Evolutionary conservation across 169 alveolate genomes (phyloP).

Genomic region (Cryptosporidium canis): DNA sequence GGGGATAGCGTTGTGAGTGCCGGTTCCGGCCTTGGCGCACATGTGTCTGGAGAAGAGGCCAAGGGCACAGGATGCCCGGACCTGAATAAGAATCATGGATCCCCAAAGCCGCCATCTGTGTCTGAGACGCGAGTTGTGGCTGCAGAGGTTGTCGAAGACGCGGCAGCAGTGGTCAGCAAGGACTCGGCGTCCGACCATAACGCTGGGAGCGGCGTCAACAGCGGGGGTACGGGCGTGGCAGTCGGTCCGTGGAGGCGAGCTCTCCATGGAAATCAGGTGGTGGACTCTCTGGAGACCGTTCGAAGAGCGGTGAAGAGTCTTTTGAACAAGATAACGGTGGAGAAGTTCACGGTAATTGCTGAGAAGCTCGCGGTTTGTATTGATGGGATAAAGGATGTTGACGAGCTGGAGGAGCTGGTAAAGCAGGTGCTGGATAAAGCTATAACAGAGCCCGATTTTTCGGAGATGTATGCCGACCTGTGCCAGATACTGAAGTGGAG

Average conservation of each 20-base stretch:
- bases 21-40: not conserved
- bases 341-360: slow-evolving; percentile 87
- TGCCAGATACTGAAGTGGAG: slow-evolving; percentile 87
- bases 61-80: no score
- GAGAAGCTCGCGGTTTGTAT: slow-evolving; percentile 87
- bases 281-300: slow-evolving; percentile 80
- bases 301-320: slow-evolving; percentile 84
- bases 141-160: not conserved
- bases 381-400: slow-evolving; percentile 79
- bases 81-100: no score
- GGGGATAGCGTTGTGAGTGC: not conserved
- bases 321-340: slow-evolving; percentile 89
- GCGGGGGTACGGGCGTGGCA: not conserved
- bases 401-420: slow-evolving; percentile 83
- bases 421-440: slow-evolving; percentile 86
- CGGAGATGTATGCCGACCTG: slow-evolving; percentile 92
- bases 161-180: not conserved
- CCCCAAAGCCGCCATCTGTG: no score
- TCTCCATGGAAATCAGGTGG: slow-evolving; percentile 4
- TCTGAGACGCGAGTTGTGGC: no score
- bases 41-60: no score
- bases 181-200: not conserved
- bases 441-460: slow-evolving; percentile 90
- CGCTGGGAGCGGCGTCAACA: not conserved
- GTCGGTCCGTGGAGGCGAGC: slow-evolving; percentile 61